Base-by-base conservation (phyloP, 2,329 filamentous ascomycete genomes). In the Albophoma yamanashiensis region DNA sequence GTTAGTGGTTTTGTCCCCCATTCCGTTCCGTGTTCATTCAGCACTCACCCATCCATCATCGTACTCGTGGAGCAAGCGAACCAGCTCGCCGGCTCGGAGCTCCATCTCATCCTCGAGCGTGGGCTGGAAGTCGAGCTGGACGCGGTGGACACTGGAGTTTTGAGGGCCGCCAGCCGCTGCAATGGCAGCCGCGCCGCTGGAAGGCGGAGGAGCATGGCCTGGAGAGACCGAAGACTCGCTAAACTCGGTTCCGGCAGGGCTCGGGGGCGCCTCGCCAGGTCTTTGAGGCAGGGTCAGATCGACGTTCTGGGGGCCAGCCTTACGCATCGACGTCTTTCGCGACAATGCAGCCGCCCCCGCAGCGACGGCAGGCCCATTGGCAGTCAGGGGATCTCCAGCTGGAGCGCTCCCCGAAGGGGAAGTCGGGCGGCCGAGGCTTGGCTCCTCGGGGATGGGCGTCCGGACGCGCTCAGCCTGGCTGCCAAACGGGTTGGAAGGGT, bases 1-100 rank as follows among this genome's bases (percentile, higher is more conserved):
- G 14, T 53, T 25, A 53, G 50, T n/a, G 27, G 22, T 25, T 11
- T 25, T 17, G 6, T 36, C 11, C 7, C 14, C 7, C 9, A 3
- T 31, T 22, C 15, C 20, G 14, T 25, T 31, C 11, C 20, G 20
- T 36, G 38, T n/a, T 34, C n/a, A 22, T 1, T 11, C 15, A n/a
- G 36, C 25, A 82, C 89, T 82, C 83, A 93, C 90, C 94, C 94
- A 99, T 68, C 94, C 94, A 75, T 99, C 94, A 71, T 99, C 94
- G 69, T 97, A 99, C 75, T 96, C 92, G 70, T 97, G 93, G 58
- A 97, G 80, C 64, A 99, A 79, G 64, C 93, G 85, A 57, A 97
- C 91, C 56, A 99, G 80, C 63, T 95, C 87, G 58, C 94, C 94
- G 61, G 88, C 84, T 63, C 79, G 83, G 53, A 99, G 81, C 63